Conservation (phyloP, 768 basidiomycete genomes). For the Exidia glandulosa region DNA sequence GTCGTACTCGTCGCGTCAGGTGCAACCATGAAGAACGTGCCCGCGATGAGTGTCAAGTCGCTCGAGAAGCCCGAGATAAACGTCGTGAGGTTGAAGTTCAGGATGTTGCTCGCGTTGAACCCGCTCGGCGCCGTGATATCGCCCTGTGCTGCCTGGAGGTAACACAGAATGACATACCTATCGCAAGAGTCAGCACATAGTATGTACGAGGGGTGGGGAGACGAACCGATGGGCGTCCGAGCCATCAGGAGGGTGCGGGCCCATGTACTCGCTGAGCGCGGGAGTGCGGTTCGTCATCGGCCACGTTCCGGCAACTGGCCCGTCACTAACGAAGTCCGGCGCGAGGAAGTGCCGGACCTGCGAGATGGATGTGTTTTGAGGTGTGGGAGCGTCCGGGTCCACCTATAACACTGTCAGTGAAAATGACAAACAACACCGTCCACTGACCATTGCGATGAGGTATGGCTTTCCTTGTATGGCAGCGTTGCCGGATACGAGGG, state of each 20-base stretch:
- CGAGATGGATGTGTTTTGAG: not conserved
- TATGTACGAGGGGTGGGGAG: not conserved
- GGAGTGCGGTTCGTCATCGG: not conserved
- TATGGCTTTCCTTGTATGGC: not conserved
- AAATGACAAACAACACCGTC: too few species aligned
- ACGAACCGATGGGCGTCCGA: slow-evolving; percentile 4
- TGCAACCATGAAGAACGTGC: slow-evolving; percentile 3
- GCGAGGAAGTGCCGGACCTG: slow-evolving; percentile 1
- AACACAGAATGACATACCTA: slow-evolving; percentile 1
- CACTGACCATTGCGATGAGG: not conserved
- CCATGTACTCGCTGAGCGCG: not conserved
- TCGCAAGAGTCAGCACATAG: not conserved
- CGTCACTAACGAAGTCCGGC: not conserved
- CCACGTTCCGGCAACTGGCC: not conserved
- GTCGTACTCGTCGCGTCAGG: not conserved
- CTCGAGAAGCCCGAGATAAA: not conserved
- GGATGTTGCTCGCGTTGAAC: not conserved
- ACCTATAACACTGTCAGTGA: not conserved
- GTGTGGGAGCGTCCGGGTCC: slow-evolving; percentile 3
- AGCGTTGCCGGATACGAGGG: not conserved
- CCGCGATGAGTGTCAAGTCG: slow-evolving; percentile 1
- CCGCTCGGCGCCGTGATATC: not conserved
- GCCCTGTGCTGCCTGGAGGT: not conserved
- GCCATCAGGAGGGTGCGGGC: not conserved
- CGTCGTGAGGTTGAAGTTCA: slow-evolving; percentile 2